phyloP scores from a whole-genome alignment of 169 alveolate species.

The Babesia sp. region DNA sequence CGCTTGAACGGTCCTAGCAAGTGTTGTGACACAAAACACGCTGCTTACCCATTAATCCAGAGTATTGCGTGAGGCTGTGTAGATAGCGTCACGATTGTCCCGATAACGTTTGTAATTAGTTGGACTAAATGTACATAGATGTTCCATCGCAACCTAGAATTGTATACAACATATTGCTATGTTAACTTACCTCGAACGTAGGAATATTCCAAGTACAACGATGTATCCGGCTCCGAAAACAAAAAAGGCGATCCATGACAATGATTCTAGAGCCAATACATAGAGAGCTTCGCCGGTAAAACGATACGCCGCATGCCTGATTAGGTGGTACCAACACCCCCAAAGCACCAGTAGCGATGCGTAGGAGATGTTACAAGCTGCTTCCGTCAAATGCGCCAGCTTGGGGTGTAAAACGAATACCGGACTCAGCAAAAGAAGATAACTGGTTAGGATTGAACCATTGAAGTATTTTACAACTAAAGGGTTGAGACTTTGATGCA shows the following conservation, averaged over 20 bases:
- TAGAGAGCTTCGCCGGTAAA: not conserved
- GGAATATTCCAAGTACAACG: not conserved
- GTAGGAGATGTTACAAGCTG: constrained; percentile 46
- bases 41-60: constrained; percentile 61
- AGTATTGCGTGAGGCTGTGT: constrained; percentile 39
- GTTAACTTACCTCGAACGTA: constrained; percentile 10
- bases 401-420: constrained; percentile 16
- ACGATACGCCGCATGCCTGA: not conserved
- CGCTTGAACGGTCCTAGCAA: constrained; percentile 4
- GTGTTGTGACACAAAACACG: not conserved
- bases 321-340: constrained; percentile 9
- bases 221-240: constrained; percentile 3
- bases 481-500: not conserved
- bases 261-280: not conserved
- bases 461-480: not conserved
- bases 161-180: not conserved
- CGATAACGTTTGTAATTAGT: constrained; percentile 18
- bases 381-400: constrained; percentile 55
- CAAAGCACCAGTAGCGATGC: constrained; percentile 27
- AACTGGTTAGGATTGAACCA: not conserved
- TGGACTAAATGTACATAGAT: not conserved
- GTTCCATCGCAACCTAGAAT: not conserved
- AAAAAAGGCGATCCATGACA: not conserved
- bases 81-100: constrained; percentile 30
- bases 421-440: constrained; percentile 36